Evolutionary conservation across 1,284 basidiomycete genomes (phyloP), one percentile per base, ranked within the genome.

Genomic region (Stygiomarasmius scandens): DNA sequence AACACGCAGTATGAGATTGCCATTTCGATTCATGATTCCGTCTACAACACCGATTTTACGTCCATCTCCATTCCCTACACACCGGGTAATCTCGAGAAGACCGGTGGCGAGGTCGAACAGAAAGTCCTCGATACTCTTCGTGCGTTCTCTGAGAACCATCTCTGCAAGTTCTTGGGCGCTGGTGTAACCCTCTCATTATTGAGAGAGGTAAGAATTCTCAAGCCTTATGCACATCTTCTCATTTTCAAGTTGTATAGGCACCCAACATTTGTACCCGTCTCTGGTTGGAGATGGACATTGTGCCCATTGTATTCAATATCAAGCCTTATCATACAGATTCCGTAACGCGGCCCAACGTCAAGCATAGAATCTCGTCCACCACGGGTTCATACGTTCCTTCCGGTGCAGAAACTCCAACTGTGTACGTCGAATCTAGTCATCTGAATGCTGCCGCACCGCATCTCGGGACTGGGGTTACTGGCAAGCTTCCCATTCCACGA

Each of bases 241-340:
- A 61, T 44, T 66, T 53, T 43, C 46, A 24, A 53, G 34, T 54
- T 55, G 16, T 47, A 27, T 66, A 90, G 85, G 78, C 77, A 45
- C 90, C 90, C 9, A 90, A 90, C 66, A 73, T 92, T 25, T 89
- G 87, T 72, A 92, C 89, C 43, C 84, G 84, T 50, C 81, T 91
- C 16, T 90, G 90, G 90, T 69, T 90, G 55, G 86, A 87, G 51
- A 69, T 87, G 69, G 89, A 92, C 68, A 84, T 91, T 53, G 87
- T 91, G 19, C 88, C 90, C 56, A 80, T 89, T 71, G 89, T 90
- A 23, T 92, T 91, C 77, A 90, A 90, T 73, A 90, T 91, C 80
- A 90, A 89, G 70, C 79, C 85, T 9, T 89, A 80, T 81, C 88
- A 90, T 69, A 90, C 88, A 3, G 89, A 91, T 64, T 89, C 88